These are phyloP conservation scores for Cryptococcus neoformans DNA, from an alignment of 1,284 basidiomycete species.

Conservation along the genomic window DNA sequence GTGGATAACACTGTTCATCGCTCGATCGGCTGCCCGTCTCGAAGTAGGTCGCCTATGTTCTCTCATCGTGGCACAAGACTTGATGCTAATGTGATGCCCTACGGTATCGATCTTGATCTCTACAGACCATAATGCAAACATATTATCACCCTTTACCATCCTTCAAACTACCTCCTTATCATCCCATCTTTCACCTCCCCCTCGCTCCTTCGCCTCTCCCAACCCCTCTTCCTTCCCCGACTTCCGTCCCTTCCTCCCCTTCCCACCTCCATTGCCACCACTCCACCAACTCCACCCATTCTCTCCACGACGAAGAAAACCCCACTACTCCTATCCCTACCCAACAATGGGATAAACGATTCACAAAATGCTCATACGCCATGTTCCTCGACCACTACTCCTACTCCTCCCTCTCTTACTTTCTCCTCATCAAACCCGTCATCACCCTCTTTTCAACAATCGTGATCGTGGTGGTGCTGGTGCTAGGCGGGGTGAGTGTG, in stretches of 20 bases:
- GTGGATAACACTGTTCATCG: conserved; percentile 46
- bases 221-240: not conserved
- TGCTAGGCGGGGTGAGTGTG: conserved; percentile 28
- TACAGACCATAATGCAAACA: conserved; percentile 40
- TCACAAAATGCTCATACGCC: conserved; percentile 43
- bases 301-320: not conserved
- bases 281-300: not conserved
- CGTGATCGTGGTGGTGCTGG: conserved; percentile 33
- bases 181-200: conserved; percentile 43
- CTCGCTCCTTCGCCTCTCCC: conserved; percentile 14
- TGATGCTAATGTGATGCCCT: not conserved
- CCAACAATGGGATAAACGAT: conserved; percentile 37
- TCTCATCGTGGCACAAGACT: not conserved
- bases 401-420: conserved; percentile 46
- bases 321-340: not conserved
- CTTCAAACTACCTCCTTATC: conserved; percentile 24
- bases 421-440: conserved; percentile 47
- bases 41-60: conserved; percentile 24
- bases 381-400: conserved; percentile 48
- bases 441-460: conserved; percentile 43
- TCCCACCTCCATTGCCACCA: not conserved
- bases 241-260: not conserved
- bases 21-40: conserved; percentile 40
- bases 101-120: not conserved
- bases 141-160: conserved; percentile 33